Conservation (phyloP, 139 green algal genomes). For the Picochlorum sp. region DNA sequence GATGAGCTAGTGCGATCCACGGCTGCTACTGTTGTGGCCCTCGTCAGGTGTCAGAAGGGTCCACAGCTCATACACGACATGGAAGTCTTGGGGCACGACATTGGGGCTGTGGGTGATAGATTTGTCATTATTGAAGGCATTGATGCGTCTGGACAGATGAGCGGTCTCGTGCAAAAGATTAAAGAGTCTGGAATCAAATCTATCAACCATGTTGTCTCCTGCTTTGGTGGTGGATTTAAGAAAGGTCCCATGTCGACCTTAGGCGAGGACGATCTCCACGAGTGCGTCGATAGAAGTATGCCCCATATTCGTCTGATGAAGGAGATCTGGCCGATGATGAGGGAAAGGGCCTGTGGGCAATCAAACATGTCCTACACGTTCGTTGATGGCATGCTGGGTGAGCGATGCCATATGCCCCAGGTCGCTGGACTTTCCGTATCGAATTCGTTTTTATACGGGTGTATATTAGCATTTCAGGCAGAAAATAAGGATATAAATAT, state of each 20-base stretch:
- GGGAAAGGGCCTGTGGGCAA: too few relatives aligned
- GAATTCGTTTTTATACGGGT: conserved; percentile 19
- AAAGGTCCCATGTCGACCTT: background rate
- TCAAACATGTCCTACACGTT: background rate
- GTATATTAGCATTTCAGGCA: conserved; percentile 13
- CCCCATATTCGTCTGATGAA: background rate
- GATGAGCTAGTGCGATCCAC: conserved; percentile 1
- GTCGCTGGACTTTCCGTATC: conserved; percentile 8
- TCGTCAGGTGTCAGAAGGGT: conserved; percentile 7
- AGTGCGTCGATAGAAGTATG: background rate
- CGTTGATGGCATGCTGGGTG: conserved; percentile 15
- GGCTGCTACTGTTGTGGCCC: conserved; percentile 5
- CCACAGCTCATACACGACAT: conserved; percentile 2
- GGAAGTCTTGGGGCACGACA: background rate
- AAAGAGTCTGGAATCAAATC: background rate
- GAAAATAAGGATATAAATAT: conserved; percentile 7
- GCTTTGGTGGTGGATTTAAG: conserved; percentile 10
- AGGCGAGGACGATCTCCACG: conserved; percentile 1
- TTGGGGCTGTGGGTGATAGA: background rate
- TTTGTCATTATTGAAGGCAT: background rate
- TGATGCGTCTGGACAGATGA: background rate
- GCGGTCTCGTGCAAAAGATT: background rate
- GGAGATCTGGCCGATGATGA: background rate
- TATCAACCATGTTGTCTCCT: conserved; percentile 8
- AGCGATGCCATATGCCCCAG: conserved; percentile 17